Evolutionary conservation across 2,329 filamentous ascomycete species (phyloP), one percentile per base, ranked within the genome.

Genomic region (Talaromyces atroroseus): DNA sequence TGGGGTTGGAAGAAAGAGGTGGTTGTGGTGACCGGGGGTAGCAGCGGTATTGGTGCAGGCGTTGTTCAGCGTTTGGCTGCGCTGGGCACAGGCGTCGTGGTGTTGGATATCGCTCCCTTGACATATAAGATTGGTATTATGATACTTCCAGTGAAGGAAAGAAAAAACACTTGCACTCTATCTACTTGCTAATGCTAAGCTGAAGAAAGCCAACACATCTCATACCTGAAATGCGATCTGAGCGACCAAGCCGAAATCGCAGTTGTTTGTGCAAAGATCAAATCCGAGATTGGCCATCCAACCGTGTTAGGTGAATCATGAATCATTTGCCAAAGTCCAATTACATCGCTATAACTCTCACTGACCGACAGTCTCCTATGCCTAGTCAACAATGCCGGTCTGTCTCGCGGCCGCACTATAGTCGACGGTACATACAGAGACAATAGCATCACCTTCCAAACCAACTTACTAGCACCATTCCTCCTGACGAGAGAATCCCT

Each of bases 11-110:
- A 66, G 5, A 65, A 66, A 3, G 76, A 78, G 54, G 64, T 78
- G 2, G 75, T 76, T 0, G 68, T 78, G 4, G 71, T 78, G 1
- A 78, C 76, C 1, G 76, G 76, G 3, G 76, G 74, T 1, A 75
- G 70, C 40, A 70, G 73, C 51, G 76, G 76, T 2, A 76, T 78
- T 48, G 76, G 76, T 1, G 63, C 63, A 24, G 64, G 65, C 54
- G 68, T 77, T 2, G 59, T 54, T 42, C 48, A 72, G 67, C 12
- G 62, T 67, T 49, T 66, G 57, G 49, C 68, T 73, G 10, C 58
- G 67, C 12, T 69, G 67, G 60, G 62, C 57, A 2, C 57, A 53
- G 14, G 70, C 61, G 66, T 75, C 7, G 64, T 72, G 29, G 64
- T 74, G 10, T 36, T 76, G 18, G 73, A 76, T 58, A 63, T 69